Evolutionary conservation across 306 rosid genomes (phyloP).

Genomic region (Vigna mungo): DNA sequence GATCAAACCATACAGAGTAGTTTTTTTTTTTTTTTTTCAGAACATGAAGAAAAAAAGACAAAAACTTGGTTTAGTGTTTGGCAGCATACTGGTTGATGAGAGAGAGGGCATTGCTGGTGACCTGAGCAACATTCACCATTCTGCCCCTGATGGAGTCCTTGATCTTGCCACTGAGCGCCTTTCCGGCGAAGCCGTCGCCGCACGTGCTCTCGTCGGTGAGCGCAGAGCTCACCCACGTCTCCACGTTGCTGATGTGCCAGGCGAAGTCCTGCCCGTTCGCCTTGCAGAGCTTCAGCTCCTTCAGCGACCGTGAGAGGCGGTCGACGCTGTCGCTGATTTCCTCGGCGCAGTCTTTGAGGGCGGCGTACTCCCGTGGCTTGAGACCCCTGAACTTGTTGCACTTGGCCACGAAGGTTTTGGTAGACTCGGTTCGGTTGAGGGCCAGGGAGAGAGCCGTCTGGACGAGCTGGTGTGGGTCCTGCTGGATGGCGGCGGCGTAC

Average conservation of each 20-base stretch:
- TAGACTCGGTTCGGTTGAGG: constrained; percentile 47
- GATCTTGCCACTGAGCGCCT: constrained; percentile 38
- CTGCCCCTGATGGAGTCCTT: constrained; percentile 41
- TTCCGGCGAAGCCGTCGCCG: constrained; percentile 55
- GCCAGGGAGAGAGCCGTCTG: constrained; percentile 49
- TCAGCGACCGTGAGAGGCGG: constrained; percentile 40
- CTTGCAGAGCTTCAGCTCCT: constrained; percentile 52
- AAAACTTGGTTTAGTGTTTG: not conserved
- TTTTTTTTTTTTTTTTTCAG: not conserved
- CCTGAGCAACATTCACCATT: constrained; percentile 56
- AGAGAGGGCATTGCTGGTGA: constrained; percentile 57
- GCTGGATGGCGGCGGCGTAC: constrained; percentile 50
- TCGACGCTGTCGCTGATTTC: constrained; percentile 53
- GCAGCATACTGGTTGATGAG: constrained; percentile 55
- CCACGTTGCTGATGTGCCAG: constrained; percentile 62
- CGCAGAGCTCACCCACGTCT: constrained; percentile 58
- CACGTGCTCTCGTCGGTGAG: constrained; percentile 54
- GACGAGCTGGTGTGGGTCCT: constrained; percentile 50
- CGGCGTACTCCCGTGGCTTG: constrained; percentile 45
- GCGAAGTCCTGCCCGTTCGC: constrained; percentile 42
- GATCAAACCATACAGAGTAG: not conserved
- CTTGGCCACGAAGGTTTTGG: constrained; percentile 39
- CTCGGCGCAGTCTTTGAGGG: constrained; percentile 47
- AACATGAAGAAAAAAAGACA: not conserved
- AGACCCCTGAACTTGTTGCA: constrained; percentile 45